These are phyloP conservation scores for Aristolochia contorta DNA, from an alignment of 164 flowering plant species.

Conservation along the genomic window DNA sequence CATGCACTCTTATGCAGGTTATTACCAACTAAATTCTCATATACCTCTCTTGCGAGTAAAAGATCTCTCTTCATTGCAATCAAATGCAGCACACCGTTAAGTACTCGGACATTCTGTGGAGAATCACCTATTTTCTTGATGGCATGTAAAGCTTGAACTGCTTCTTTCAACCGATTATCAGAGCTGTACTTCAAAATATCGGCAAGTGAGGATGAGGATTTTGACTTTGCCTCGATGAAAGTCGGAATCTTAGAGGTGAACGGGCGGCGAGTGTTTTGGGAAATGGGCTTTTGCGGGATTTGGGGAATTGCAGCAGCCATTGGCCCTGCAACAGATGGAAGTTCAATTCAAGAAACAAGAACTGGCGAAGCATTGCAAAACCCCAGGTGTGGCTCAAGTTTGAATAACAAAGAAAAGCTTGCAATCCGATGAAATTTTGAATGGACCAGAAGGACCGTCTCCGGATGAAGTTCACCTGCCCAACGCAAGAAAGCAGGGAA, in stretches of 20 bases:
- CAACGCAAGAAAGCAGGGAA: no score
- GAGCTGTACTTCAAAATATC: slow-evolving; percentile 5
- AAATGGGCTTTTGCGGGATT: slow-evolving; percentile 5
- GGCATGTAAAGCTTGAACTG: slow-evolving; percentile 5
- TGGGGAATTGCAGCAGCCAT: slow-evolving; percentile 12
- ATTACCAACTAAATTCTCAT: slow-evolving; percentile 3
- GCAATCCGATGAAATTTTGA: no score
- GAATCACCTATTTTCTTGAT: neutral
- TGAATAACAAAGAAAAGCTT: no score
- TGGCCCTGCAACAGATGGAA: slow-evolving; percentile 3
- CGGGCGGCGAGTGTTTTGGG: neutral
- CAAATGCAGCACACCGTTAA: slow-evolving; percentile 4
- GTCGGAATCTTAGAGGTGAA: neutral
- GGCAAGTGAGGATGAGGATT: neutral
- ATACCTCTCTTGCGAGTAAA: slow-evolving; percentile 8
- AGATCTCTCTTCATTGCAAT: slow-evolving; percentile 6
- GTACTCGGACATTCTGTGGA: neutral
- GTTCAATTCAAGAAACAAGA: neutral
- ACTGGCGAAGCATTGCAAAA: no score
- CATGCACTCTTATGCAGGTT: slow-evolving; percentile 1
- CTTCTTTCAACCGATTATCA: slow-evolving; percentile 8
- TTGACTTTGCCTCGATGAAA: neutral
- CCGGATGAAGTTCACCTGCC: no score
- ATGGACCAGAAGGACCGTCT: no score
- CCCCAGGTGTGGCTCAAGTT: no score